A percentile compares a stretch with the other conserved stretches of the same genome.
Conservation (phyloP, 306 rosid genomes). For the Lupinus albus region DNA sequence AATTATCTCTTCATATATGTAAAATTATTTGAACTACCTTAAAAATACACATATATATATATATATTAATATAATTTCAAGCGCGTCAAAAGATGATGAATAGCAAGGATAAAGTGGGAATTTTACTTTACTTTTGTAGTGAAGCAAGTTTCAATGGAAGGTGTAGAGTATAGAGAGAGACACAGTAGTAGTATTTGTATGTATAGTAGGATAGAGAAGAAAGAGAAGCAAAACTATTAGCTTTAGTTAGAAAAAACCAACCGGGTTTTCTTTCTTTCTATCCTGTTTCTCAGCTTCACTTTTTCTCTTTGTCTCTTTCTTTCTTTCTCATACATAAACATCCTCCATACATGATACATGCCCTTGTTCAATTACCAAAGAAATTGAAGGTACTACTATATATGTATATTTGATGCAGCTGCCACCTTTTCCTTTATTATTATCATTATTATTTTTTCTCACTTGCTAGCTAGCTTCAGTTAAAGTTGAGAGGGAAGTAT, state of each 20-base stretch:
- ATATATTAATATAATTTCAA: no score
- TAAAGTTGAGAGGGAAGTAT: constrained; percentile 63
- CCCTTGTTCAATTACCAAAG: constrained; percentile 54
- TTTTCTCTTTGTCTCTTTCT: constrained; percentile 35
- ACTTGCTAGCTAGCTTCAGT: constrained; percentile 65
- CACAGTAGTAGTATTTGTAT: constrained; percentile 9
- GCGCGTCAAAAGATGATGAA: background rate
- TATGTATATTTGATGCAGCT: constrained; percentile 48
- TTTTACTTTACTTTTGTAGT: constrained; percentile 66
- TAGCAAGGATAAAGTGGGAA: background rate
- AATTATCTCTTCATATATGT: no score
- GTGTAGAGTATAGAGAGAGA: constrained; percentile 40
- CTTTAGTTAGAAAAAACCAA: constrained; percentile 44
- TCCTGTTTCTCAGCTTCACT: constrained; percentile 45
- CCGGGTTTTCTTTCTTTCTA: constrained; percentile 48
- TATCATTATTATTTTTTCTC: constrained; percentile 14
- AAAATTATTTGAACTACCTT: no score
- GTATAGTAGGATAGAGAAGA: constrained; percentile 19
- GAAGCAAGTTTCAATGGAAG: constrained; percentile 83
- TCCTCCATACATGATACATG: constrained; percentile 52
- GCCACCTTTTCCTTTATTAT: constrained; percentile 55
- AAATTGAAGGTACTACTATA: constrained; percentile 53
- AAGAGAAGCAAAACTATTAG: constrained; percentile 38
- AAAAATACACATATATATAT: no score
- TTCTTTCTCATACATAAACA: constrained; percentile 43